These are phyloP conservation scores for Yamadazyma friedrichii DNA, from an alignment of 1,139 yeast species.

Conservation along the genomic window DNA sequence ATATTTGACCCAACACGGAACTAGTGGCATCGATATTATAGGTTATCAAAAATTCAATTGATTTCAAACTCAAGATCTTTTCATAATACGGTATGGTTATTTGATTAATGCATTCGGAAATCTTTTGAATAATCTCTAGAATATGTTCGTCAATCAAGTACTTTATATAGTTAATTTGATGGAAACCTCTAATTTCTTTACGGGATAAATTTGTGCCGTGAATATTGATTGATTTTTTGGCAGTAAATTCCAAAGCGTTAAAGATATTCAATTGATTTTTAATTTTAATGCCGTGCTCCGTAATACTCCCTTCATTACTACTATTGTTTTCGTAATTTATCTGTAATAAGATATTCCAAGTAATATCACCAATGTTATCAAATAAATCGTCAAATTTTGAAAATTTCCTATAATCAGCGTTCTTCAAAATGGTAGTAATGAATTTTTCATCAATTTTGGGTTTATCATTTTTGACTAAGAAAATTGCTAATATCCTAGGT, in stretches of 20 bases:
- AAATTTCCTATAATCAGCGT: conserved; percentile 44
- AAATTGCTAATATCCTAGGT: conserved; percentile 41
- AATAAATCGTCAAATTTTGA: conserved; percentile 43
- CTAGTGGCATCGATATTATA: conserved; percentile 63
- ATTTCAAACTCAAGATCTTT: conserved; percentile 69
- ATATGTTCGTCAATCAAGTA: conserved; percentile 54
- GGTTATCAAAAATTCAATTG: conserved; percentile 66
- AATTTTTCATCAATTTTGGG: conserved; percentile 44
- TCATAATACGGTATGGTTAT: conserved; percentile 67
- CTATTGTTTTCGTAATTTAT: conserved; percentile 30
- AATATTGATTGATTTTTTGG: conserved; percentile 24
- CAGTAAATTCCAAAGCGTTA: conserved; percentile 41
- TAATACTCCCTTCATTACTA: conserved; percentile 13
- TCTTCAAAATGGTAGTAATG: conserved; percentile 53
- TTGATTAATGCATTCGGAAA: conserved; percentile 78
- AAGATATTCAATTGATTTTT: conserved; percentile 32
- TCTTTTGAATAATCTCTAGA: conserved; percentile 72
- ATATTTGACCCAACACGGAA: conserved; percentile 83
- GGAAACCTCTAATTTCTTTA: conserved; percentile 14
- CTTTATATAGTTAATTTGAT: conserved; percentile 20
- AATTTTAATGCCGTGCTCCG: conserved; percentile 11
- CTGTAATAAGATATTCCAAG: conserved; percentile 42
- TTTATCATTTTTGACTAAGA: conserved; percentile 33
- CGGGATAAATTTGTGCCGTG: conserved; percentile 7
- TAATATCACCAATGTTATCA: conserved; percentile 41